These are phyloP conservation scores for Berkeleyomyces rouxiae DNA, from an alignment of 2,329 filamentous ascomycete species.

Conservation along the genomic window DNA sequence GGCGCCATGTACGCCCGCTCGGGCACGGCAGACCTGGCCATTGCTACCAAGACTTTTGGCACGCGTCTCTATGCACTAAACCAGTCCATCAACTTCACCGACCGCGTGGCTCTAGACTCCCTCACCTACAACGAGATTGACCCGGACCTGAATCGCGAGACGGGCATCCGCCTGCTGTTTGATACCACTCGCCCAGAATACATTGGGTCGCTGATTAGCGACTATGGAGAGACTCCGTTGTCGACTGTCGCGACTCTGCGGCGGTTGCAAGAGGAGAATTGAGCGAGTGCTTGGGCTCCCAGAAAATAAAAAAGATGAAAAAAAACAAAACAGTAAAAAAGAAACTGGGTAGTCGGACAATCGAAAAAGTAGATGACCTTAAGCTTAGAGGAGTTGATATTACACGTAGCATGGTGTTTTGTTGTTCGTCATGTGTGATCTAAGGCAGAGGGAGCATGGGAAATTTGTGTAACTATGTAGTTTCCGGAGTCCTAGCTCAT, in stretches of 20 bases:
- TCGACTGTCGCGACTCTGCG: slow-evolving; percentile 12
- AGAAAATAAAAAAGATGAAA: neutral
- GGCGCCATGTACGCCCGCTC: slow-evolving; percentile 76
- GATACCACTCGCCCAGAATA: slow-evolving; percentile 82
- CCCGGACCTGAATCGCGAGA: slow-evolving; percentile 47
- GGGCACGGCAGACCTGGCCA: slow-evolving; percentile 74
- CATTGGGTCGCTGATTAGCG: slow-evolving; percentile 77
- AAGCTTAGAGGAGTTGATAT: neutral
- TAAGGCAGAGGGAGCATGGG: neutral
- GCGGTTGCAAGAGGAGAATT: slow-evolving; percentile 14
- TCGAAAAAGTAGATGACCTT: neutral
- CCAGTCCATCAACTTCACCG: slow-evolving; percentile 84
- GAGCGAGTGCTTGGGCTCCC: too few species aligned
- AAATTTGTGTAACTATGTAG: too few species aligned
- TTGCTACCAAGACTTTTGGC: slow-evolving; percentile 58
- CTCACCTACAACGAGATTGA: slow-evolving; percentile 88
- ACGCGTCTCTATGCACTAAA: slow-evolving; percentile 78
- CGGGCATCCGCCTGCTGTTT: slow-evolving; percentile 55
- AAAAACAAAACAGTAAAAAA: neutral
- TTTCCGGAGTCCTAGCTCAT: too few species aligned
- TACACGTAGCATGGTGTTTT: too few species aligned
- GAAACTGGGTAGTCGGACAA: neutral
- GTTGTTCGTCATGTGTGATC: neutral
- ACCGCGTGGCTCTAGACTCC: slow-evolving; percentile 75
- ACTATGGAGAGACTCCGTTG: slow-evolving; percentile 44